A percentile compares a stretch with the other conserved stretches of the same genome.
phyloP scores from a whole-genome alignment of 2,329 filamentous ascomycete genomes.

The Aspergillus bombycis region DNA sequence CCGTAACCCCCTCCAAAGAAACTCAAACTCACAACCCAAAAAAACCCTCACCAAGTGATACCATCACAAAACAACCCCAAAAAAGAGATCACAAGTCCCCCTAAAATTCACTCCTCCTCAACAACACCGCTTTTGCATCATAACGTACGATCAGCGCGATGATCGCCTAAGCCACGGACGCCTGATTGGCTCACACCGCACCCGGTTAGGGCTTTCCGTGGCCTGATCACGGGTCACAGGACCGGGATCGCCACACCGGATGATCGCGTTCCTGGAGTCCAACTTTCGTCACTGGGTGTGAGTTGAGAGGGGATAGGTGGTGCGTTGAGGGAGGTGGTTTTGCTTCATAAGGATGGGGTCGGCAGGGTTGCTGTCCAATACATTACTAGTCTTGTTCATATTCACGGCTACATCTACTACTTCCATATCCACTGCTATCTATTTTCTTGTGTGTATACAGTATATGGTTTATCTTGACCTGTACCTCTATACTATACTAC shows the following conservation, averaged over 20 bases:
- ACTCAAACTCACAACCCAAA: too few relatives aligned
- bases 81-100: neutral
- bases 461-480: too few relatives aligned
- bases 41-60: too few relatives aligned
- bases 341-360: neutral
- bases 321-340: neutral
- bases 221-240: constrained; percentile 3
- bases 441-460: too few relatives aligned
- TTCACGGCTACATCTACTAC: neutral
- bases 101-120: neutral
- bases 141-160: neutral
- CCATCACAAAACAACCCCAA: too few relatives aligned
- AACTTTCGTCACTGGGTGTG: neutral
- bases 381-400: too few relatives aligned
- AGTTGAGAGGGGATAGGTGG: too few relatives aligned
- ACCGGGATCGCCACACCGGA: constrained; percentile 5
- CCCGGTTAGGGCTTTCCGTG: neutral
- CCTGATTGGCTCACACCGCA: neutral
- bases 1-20: too few relatives aligned
- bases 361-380: too few relatives aligned
- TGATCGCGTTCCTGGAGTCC: neutral
- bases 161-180: neutral
- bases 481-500: neutral
- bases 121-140: neutral
- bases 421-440: neutral